Conservation (phyloP, 495 filamentous ascomycete genomes). For the Penicillium canescens region DNA sequence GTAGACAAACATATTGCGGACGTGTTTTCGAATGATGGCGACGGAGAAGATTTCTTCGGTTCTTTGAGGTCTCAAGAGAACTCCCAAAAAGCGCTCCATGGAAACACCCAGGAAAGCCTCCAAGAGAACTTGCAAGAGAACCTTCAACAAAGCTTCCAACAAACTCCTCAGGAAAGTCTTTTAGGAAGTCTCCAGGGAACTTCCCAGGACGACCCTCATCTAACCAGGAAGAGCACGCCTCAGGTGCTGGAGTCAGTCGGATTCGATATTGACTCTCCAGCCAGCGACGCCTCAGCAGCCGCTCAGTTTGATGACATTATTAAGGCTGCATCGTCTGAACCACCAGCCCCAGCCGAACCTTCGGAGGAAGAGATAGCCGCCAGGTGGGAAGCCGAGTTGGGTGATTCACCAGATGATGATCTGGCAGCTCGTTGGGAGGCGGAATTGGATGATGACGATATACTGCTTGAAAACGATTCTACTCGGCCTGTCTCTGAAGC, state of each 20-base stretch:
- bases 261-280: slow-evolving; percentile 27
- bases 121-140: too few relatives aligned
- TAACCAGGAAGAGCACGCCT: slow-evolving; percentile 45
- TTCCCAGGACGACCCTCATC: slow-evolving; percentile 12
- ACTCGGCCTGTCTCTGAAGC: slow-evolving; percentile 30
- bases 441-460: slow-evolving; percentile 80
- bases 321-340: slow-evolving; percentile 27
- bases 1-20: slow-evolving; percentile 21
- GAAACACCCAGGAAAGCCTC: too few relatives aligned
- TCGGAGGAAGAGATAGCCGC: slow-evolving; percentile 67
- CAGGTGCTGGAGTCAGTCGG: slow-evolving; percentile 40
- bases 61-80: neutral
- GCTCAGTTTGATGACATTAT: slow-evolving; percentile 31
- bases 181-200: too few relatives aligned
- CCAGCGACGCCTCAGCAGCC: slow-evolving; percentile 34
- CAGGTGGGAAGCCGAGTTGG: slow-evolving; percentile 81
- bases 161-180: too few relatives aligned
- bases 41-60: slow-evolving; percentile 26
- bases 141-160: too few relatives aligned
- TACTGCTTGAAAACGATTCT: slow-evolving; percentile 65
- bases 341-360: slow-evolving; percentile 15
- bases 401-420: slow-evolving; percentile 57
- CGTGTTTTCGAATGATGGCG: slow-evolving; percentile 36
- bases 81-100: too few relatives aligned
- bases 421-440: slow-evolving; percentile 82